A percentile compares a stretch with the other conserved stretches of the same genome.
phyloP scores from a whole-genome alignment of 495 filamentous ascomycete genomes.

The Xylona heveae region DNA sequence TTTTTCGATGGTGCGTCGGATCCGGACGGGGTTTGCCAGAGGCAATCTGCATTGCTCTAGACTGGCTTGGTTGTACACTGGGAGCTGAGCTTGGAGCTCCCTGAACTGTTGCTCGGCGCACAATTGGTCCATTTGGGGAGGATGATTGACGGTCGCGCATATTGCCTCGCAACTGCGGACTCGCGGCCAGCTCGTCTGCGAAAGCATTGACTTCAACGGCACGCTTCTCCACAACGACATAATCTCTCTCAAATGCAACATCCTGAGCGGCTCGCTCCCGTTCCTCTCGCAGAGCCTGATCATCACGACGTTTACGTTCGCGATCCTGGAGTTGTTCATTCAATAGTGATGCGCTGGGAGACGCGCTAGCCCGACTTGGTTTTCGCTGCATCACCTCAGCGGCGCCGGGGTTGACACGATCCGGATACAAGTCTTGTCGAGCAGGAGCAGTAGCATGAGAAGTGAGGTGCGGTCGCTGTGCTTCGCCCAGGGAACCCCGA shows the following conservation, averaged over 20 bases:
- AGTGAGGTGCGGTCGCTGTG: slow-evolving; percentile 18
- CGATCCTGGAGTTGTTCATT: slow-evolving; percentile 21
- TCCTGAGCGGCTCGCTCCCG: slow-evolving; percentile 66
- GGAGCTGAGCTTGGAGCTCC: slow-evolving; percentile 32
- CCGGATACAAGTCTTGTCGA: slow-evolving; percentile 26
- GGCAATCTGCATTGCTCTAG: slow-evolving; percentile 46
- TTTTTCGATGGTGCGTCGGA: slow-evolving; percentile 37
- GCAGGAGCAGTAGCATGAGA: slow-evolving; percentile 38
- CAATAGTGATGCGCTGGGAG: slow-evolving; percentile 22
- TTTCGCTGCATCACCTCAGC: slow-evolving; percentile 10
- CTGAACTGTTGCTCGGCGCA: slow-evolving; percentile 51
- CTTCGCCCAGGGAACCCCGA: too few relatives aligned
- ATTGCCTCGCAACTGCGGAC: slow-evolving; percentile 22
- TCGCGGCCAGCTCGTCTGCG: slow-evolving; percentile 78
- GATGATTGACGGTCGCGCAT: not conserved
- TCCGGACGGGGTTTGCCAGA: slow-evolving; percentile 38
- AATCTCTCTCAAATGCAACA: slow-evolving; percentile 76
- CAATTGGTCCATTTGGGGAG: slow-evolving; percentile 19
- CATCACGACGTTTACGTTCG: slow-evolving; percentile 9
- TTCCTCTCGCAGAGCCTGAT: slow-evolving; percentile 29
- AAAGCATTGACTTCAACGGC: slow-evolving; percentile 93
- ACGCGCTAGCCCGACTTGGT: slow-evolving; percentile 21
- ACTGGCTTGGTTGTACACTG: slow-evolving; percentile 32
- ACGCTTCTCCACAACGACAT: slow-evolving; percentile 87
- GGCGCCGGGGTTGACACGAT: slow-evolving; percentile 8